Evolutionary conservation across 2,329 filamentous ascomycete genomes (phyloP).

Genomic region (Sporothrix schenckii): DNA sequence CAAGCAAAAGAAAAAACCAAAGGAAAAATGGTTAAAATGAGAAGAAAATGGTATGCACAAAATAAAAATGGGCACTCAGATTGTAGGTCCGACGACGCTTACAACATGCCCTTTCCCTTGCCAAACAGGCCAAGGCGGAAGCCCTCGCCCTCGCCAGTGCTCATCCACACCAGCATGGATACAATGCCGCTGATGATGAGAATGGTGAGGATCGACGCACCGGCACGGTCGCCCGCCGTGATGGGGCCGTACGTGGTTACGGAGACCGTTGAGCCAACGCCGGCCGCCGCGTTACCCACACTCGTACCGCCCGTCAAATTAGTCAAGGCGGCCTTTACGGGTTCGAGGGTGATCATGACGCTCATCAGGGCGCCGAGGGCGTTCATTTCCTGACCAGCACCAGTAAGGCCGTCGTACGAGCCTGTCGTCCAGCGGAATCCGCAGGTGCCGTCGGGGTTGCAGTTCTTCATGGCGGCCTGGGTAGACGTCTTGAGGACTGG

Average conservation of each 20-base stretch:
- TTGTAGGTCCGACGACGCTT: neutral
- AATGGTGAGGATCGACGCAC: slow-evolving; percentile 49
- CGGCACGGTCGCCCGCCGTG: slow-evolving; percentile 46
- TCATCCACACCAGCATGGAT: slow-evolving; percentile 47
- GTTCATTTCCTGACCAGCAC: slow-evolving; percentile 58
- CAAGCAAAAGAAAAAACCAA: neutral
- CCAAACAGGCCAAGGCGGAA: slow-evolving; percentile 30
- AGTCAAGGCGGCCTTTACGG: slow-evolving; percentile 41
- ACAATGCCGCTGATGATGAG: slow-evolving; percentile 42
- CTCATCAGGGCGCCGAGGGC: slow-evolving; percentile 54
- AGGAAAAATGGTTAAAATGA: neutral
- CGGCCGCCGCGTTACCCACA: slow-evolving; percentile 42
- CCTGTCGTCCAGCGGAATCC: slow-evolving; percentile 65
- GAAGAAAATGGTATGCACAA: slow-evolving; percentile 14
- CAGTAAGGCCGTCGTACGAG: slow-evolving; percentile 48
- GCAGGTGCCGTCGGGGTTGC: slow-evolving; percentile 62
- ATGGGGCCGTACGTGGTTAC: slow-evolving; percentile 33
- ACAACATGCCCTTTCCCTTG: slow-evolving; percentile 35
- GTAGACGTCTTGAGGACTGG: slow-evolving; percentile 62
- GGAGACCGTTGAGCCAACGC: slow-evolving; percentile 29
- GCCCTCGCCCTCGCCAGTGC: slow-evolving; percentile 36
- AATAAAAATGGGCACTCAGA: neutral
- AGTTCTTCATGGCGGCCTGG: slow-evolving; percentile 62
- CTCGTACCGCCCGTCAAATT: slow-evolving; percentile 51
- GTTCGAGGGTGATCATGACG: slow-evolving; percentile 45